These are phyloP conservation scores for Amphirosellinia nigrospora DNA, from an alignment of 495 filamentous ascomycete genomes.

Conservation along the genomic window DNA sequence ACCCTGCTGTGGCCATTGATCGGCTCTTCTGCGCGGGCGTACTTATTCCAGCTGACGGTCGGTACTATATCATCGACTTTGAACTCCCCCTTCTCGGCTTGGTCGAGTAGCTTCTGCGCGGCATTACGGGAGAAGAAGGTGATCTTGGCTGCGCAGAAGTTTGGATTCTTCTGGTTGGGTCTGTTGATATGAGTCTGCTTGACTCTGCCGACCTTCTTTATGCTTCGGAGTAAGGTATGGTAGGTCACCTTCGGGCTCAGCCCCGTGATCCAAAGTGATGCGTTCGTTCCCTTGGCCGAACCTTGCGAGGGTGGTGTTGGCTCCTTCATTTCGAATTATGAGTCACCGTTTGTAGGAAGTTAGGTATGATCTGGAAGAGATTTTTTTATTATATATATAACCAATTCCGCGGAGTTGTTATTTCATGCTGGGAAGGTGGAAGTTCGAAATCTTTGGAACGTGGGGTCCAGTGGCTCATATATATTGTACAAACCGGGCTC, in stretches of 20 bases:
- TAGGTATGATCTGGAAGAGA: not conserved
- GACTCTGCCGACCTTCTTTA: not conserved
- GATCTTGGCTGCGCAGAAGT: not conserved
- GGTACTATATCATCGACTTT: not conserved
- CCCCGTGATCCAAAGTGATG: not conserved
- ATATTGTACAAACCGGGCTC: not conserved
- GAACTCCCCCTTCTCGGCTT: not conserved
- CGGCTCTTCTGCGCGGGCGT: not conserved
- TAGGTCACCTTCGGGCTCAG: not conserved
- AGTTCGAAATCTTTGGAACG: not conserved
- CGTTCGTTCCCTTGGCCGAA: not conserved
- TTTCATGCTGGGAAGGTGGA: not conserved
- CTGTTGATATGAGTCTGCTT: not conserved
- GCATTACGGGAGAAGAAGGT: not conserved
- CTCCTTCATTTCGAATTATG: not conserved
- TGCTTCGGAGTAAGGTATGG: not conserved
- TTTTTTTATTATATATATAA: not conserved
- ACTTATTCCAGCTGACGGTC: not conserved
- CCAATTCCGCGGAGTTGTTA: not conserved
- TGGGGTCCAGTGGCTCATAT: not conserved
- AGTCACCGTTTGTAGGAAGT: not conserved
- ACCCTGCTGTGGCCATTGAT: not conserved
- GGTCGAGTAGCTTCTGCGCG: not conserved
- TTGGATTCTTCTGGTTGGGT: not conserved
- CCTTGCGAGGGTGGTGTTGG: not conserved